Conservation (phyloP, 2,329 filamentous ascomycete species). For the Plectosphaerella cucumerina region DNA sequence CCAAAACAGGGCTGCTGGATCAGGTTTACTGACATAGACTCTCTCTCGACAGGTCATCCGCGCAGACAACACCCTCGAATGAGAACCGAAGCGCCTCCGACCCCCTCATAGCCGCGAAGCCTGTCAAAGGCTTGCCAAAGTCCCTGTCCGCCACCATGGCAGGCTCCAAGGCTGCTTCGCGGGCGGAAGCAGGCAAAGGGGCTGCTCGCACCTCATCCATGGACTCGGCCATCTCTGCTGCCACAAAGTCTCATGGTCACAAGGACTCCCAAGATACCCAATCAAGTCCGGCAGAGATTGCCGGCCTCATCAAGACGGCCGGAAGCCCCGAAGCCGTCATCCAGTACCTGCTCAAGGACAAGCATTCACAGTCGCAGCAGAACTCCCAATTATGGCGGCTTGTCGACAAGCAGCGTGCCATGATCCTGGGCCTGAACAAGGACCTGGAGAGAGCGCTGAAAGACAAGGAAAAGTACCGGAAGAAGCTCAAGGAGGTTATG, state of each 20-base stretch:
- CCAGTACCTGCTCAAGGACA: slow-evolving; percentile 84
- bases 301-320: slow-evolving; percentile 73
- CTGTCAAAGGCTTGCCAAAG: slow-evolving; percentile 32
- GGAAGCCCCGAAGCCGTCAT: slow-evolving; percentile 89
- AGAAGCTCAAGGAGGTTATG: slow-evolving; percentile 77
- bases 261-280: slow-evolving; percentile 55
- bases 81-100: slow-evolving; percentile 42
- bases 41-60: background rate
- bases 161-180: slow-evolving; percentile 36
- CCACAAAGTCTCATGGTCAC: slow-evolving; percentile 46
- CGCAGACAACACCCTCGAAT: slow-evolving; percentile 35
- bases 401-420: slow-evolving; percentile 91
- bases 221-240: slow-evolving; percentile 85
- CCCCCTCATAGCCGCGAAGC: slow-evolving; percentile 36
- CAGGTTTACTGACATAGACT: background rate
- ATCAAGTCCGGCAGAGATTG: slow-evolving; percentile 69
- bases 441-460: slow-evolving; percentile 87
- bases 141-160: slow-evolving; percentile 39
- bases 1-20: background rate
- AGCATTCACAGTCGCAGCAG: slow-evolving; percentile 81
- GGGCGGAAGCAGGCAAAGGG: slow-evolving; percentile 32
- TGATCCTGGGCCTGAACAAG: slow-evolving; percentile 92
- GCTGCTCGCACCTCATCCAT: slow-evolving; percentile 77
- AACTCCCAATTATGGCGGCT: slow-evolving; percentile 92
- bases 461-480: slow-evolving; percentile 91